phyloP scores from a whole-genome alignment of 306 rosid species.

The Leucaena leucocephala region DNA sequence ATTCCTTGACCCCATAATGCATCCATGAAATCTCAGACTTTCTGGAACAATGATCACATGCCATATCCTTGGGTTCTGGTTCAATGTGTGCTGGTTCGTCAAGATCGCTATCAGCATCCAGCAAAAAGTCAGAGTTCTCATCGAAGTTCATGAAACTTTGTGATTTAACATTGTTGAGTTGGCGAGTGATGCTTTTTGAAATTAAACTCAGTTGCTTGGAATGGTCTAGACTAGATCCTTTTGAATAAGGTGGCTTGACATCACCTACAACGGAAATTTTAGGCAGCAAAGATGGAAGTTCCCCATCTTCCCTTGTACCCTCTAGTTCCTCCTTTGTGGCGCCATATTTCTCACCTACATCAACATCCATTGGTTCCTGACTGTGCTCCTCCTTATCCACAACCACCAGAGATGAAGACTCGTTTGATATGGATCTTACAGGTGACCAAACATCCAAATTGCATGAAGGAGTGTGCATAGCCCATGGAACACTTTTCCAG shows the following conservation, averaged over 20 bases:
- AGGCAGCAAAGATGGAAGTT: conserved; percentile 86
- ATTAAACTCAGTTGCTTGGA: conserved; percentile 65
- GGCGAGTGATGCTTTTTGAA: conserved; percentile 68
- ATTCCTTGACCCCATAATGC: conserved; percentile 71
- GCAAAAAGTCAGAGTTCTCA: conserved; percentile 63
- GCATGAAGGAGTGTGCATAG: conserved; percentile 77
- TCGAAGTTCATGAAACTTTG: conserved; percentile 67
- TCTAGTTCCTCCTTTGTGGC: conserved; percentile 70
- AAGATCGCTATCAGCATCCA: conserved; percentile 72
- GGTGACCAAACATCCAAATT: conserved; percentile 79
- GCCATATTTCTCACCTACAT: conserved; percentile 54
- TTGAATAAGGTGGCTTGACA: conserved; percentile 33
- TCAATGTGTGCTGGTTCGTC: conserved; percentile 63
- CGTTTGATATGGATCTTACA: conserved; percentile 47
- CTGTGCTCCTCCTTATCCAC: conserved; percentile 57
- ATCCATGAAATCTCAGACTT: conserved; percentile 57
- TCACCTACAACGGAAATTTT: conserved; percentile 46
- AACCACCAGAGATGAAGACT: conserved; percentile 52
- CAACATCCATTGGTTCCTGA: conserved; percentile 66
- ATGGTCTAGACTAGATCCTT: conserved; percentile 57
- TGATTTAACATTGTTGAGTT: conserved; percentile 59
- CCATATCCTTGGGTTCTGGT: conserved; percentile 49
- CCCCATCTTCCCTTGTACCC: conserved; percentile 84
- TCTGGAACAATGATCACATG: conserved; percentile 42
- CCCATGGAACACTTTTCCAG: conserved; percentile 86